These are phyloP conservation scores for Saksenaea vasiformis DNA, from an alignment of 371 early-diverging fungal genomes.

Conservation along the genomic window DNA sequence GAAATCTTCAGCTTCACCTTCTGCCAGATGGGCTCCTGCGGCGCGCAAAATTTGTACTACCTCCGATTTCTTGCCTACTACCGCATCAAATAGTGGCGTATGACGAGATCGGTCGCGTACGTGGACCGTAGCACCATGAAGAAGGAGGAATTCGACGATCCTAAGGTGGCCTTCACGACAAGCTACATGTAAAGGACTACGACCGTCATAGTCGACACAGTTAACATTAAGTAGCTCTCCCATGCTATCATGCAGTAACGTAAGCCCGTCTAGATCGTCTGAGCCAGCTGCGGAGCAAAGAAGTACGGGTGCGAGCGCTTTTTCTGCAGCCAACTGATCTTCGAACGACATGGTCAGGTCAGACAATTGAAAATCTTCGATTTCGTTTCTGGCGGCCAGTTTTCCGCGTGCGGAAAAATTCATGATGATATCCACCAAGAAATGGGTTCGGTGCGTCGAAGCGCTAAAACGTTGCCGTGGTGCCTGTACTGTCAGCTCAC, in stretches of 20 bases:
- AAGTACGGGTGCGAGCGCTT: constrained; percentile 79
- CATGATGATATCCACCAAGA: constrained; percentile 54
- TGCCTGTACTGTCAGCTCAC: constrained; percentile 83
- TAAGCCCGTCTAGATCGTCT: constrained; percentile 82
- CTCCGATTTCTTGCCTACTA: constrained; percentile 58
- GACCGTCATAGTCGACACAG: constrained; percentile 87
- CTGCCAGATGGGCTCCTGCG: constrained; percentile 91
- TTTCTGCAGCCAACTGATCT: constrained; percentile 73
- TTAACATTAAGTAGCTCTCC: constrained; percentile 63
- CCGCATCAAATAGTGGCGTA: constrained; percentile 88
- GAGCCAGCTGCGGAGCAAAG: constrained; percentile 88
- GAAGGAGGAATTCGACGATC: constrained; percentile 74
- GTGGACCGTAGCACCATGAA: constrained; percentile 92
- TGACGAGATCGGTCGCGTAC: constrained; percentile 87
- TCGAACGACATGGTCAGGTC: constrained; percentile 41
- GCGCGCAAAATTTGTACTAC: constrained; percentile 68
- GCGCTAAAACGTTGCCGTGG: constrained; percentile 62
- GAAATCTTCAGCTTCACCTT: constrained; percentile 74
- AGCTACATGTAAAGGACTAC: constrained; percentile 87
- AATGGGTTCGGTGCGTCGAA: constrained; percentile 51
- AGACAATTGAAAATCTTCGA: constrained; percentile 10
- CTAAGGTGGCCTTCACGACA: constrained; percentile 74
- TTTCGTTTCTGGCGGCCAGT: constrained; percentile 16
- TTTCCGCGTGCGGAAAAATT: constrained; percentile 26
- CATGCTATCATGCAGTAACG: constrained; percentile 64